Evolutionary conservation across 2,329 filamentous ascomycete species (phyloP).

Genomic region (Scedosporium minutisporum): DNA sequence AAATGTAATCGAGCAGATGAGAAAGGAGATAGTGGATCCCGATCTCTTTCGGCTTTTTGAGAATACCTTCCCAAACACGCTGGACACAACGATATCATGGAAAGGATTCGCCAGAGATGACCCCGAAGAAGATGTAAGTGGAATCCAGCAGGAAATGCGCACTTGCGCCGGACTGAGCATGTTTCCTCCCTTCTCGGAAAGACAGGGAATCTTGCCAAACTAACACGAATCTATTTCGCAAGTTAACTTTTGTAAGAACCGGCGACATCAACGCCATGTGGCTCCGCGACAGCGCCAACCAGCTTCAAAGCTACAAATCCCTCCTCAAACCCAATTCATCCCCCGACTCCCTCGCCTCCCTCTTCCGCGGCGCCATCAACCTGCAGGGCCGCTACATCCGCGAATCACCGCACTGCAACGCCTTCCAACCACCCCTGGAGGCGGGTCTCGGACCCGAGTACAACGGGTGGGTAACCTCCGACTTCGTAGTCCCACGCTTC

Average conservation of each 20-base stretch:
- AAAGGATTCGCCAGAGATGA: slow-evolving; percentile 49
- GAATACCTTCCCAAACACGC: slow-evolving; percentile 65
- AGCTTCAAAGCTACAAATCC: slow-evolving; percentile 64
- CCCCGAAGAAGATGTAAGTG: slow-evolving; percentile 44
- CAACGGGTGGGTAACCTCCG: slow-evolving; percentile 50
- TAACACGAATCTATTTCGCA: slow-evolving; percentile 15
- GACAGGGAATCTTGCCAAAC: not conserved
- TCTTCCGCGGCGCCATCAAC: slow-evolving; percentile 69
- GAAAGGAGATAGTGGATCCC: slow-evolving; percentile 61
- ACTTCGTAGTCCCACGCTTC: slow-evolving; percentile 52
- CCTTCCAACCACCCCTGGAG: slow-evolving; percentile 80
- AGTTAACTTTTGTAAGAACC: slow-evolving; percentile 69
- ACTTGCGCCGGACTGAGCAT: not conserved
- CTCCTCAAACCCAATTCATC: slow-evolving; percentile 45
- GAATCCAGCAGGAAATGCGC: not conserved
- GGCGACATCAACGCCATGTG: slow-evolving; percentile 90
- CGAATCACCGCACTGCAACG: slow-evolving; percentile 76
- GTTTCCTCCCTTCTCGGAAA: not conserved
- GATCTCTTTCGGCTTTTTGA: slow-evolving; percentile 63
- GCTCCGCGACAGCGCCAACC: slow-evolving; percentile 79
- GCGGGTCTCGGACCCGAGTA: slow-evolving; percentile 51
- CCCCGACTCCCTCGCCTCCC: slow-evolving; percentile 51
- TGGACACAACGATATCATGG: slow-evolving; percentile 66
- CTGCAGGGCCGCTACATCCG: slow-evolving; percentile 64
- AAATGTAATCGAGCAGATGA: slow-evolving; percentile 59